phyloP scores from a whole-genome alignment of 177 flowering plant genomes.

The Vitis hybrid region DNA sequence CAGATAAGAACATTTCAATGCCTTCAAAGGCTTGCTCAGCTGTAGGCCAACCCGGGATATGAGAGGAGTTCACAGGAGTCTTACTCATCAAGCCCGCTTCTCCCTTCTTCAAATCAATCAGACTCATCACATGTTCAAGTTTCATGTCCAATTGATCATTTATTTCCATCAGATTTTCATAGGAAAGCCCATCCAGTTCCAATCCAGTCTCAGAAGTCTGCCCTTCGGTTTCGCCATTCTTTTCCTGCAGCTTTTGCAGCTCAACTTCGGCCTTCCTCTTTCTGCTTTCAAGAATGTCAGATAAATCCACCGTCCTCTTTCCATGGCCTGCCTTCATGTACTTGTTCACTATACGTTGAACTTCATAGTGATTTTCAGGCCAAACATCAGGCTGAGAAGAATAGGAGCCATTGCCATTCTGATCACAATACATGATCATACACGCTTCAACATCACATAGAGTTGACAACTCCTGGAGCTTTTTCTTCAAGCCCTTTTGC shows the following conservation, averaged over 20 bases:
- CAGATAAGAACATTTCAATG: no score
- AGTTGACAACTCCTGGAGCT: slow-evolving; percentile 13
- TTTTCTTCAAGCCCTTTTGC: no score
- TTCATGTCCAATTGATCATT: no score
- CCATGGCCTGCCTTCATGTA: slow-evolving; percentile 13
- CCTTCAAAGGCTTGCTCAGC: no score
- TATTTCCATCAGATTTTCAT: no score
- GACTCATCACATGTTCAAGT: no score
- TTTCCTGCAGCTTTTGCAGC: not conserved
- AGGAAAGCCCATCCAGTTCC: no score
- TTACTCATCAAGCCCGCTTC: no score
- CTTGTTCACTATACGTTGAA: not conserved
- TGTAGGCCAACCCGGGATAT: no score
- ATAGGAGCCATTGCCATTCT: not conserved
- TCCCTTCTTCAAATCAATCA: no score
- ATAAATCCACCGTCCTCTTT: slow-evolving; percentile 5
- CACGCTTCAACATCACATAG: slow-evolving; percentile 24
- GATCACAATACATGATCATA: slow-evolving; percentile 19
- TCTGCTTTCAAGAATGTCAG: slow-evolving; percentile 10
- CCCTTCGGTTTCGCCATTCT: not conserved
- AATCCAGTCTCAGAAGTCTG: no score
- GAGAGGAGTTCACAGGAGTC: no score
- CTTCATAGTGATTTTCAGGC: slow-evolving; percentile 17
- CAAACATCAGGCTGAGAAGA: slow-evolving; percentile 12
- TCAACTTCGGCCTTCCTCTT: slow-evolving; percentile 10